Base-by-base conservation (phyloP, 2,329 filamentous ascomycete species). In the Penicillium sp. region DNA sequence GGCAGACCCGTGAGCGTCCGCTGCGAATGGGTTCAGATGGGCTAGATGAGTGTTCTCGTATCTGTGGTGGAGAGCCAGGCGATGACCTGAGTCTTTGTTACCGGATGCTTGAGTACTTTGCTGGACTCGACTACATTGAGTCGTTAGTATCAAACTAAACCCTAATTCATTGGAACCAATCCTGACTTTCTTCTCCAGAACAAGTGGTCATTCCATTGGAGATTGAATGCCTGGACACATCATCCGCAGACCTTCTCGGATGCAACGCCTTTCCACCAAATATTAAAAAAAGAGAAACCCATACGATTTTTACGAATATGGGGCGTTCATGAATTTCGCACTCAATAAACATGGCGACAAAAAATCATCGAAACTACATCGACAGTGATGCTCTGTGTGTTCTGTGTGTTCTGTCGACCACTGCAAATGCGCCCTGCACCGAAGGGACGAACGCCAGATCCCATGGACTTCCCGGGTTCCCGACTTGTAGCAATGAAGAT, bases 101-200 rank as follows among this genome's bases (percentile, higher is more conserved):
- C 58, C 70, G 70, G 47, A 77, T 77, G 75, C 65, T 76, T 52
- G 74, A 76, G 56, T 75, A 73, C 48, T 77, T 77, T 50, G 73
- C 66, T 57, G 71, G 71, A 46, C 69, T 77, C 57, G 74, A 77
- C 55, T 77, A 74, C 61, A 72, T 77, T 52, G 64, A 75, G 49
- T 61, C 65, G 66, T 72, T 57, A 70, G 66, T 67, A 37, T 35
- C 29, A 28, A 37, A n/a, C 40, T 54, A 12, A 33, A 28, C 28
- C 11, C 35, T 9, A 8, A 19, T 30, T 19, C 6, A 29, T 25
- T 12, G 29, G 3, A 31, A 49, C 28, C 50, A 57, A 42, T 42
- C 50, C 63, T 61, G 46, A 61, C 57, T 51, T 34, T 27, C 33
- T 28, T 33, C n/a, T 10, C n/a, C 19, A 61, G 59, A 41, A 48